These are phyloP conservation scores for Funneliformis caledonium DNA, from an alignment of 371 early-diverging fungal genomes.

Conservation along the genomic window DNA sequence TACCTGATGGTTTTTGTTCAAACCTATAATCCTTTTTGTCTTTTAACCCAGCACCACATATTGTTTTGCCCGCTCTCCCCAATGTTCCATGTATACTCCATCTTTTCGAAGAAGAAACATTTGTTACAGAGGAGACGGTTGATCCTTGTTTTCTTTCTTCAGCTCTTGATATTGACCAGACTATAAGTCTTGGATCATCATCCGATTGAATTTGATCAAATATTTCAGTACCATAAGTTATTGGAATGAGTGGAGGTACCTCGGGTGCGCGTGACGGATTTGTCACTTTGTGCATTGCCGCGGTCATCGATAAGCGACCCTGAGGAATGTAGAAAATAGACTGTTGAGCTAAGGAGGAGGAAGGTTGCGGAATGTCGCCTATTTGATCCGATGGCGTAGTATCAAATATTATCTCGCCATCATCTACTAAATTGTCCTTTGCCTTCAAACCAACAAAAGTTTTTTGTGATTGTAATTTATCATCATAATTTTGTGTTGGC, in stretches of 20 bases:
- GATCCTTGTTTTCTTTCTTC: neutral
- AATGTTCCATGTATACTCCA: constrained; percentile 16
- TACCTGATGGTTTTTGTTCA: neutral
- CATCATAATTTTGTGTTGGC: neutral
- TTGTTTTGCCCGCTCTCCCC: neutral
- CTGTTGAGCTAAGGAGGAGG: neutral
- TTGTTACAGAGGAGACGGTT: no score
- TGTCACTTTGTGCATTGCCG: constrained; percentile 2
- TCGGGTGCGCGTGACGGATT: neutral
- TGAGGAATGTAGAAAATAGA: neutral
- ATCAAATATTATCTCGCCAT: constrained; percentile 28
- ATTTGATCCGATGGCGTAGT: neutral
- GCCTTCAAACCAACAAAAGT: neutral
- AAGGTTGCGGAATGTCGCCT: neutral
- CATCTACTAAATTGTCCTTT: constrained; percentile 14
- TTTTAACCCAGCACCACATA: constrained; percentile 1
- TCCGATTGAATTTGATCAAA: constrained; percentile 10
- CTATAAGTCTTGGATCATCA: constrained; percentile 3
- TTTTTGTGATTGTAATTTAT: neutral
- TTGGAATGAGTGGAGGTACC: neutral
- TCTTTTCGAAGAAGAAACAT: neutral
- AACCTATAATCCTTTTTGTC: constrained; percentile 2
- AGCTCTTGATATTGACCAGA: constrained; percentile 1
- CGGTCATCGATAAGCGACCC: neutral
- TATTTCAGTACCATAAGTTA: constrained; percentile 15